phyloP scores from a whole-genome alignment of 148 eudicot genomes.

The Selenicereus undatus region DNA sequence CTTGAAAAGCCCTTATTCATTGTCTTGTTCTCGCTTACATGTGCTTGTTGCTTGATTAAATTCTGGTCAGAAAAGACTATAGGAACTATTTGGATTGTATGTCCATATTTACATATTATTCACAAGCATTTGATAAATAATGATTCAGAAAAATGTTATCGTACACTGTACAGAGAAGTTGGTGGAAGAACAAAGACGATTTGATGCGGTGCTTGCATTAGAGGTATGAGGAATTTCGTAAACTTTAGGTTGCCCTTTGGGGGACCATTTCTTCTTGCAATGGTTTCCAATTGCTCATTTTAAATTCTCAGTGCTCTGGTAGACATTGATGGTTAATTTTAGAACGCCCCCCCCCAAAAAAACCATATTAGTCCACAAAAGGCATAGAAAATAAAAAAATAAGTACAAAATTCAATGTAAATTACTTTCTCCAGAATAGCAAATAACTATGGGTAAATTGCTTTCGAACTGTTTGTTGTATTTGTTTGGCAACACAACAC shows the following conservation, averaged over 20 bases:
- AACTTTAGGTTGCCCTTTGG: background rate
- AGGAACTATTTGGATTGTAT: background rate
- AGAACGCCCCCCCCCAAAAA: too few species aligned
- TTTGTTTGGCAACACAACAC: background rate
- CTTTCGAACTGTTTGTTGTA: background rate
- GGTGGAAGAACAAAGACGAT: conserved; percentile 68
- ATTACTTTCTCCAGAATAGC: background rate
- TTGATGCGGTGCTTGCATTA: conserved; percentile 89
- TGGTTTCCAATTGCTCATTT: conserved; percentile 7
- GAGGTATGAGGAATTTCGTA: conserved; percentile 49
- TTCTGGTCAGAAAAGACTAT: background rate
- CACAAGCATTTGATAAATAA: conserved; percentile 1
- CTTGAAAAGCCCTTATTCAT: background rate
- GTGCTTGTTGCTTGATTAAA: background rate
- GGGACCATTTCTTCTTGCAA: background rate
- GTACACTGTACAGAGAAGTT: conserved; percentile 76
- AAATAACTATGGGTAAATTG: background rate
- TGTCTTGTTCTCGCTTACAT: background rate
- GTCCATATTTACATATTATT: conserved; percentile 2
- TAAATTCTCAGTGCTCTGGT: background rate
- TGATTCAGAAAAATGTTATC: conserved; percentile 9
- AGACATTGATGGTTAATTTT: background rate
- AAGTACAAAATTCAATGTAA: background rate
- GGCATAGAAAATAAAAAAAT: too few species aligned
- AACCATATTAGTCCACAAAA: background rate